Base-by-base conservation (phyloP, 1,284 basidiomycete species). In the Tausonia pullulans region DNA sequence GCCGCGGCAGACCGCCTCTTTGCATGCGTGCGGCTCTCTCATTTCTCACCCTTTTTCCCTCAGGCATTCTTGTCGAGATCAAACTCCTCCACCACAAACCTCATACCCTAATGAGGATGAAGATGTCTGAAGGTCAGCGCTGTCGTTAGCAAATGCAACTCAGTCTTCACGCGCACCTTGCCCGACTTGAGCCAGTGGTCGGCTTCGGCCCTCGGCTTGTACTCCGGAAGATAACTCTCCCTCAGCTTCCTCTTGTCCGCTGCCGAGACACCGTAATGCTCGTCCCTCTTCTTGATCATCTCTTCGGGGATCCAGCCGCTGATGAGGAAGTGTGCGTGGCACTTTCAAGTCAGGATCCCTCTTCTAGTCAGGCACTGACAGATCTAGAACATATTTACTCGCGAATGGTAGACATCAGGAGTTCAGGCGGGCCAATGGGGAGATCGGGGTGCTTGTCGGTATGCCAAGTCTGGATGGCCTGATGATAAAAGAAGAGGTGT, bases 401-500 rank as follows among this genome's bases (percentile, higher is more conserved):
- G 40, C 43, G 13, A 3, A 14, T 79, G 68, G 77, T 79, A 7
- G 77, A 72, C 75, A 80, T 77, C 81, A 81, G 80, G 56, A 82
- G 73, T 61, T 76, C 72, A 2, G 80, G 80, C 3, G 76, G 80
- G 13, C 81, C 81, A 46, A 83, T 72, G 2, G 81, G 81, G 3
- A 83, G 69, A 48, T 81, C 76, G 0, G 81, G 78, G 61, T 76
- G 62, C 13, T 72, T 71, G 68, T 82, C 81, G 65, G 69, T 70
- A 57, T 69, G 67, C 73, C 74, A 73, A 45, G 66, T 63, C 54
- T 66, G 68, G 52, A 67, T 55, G 40, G 13, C 8, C 9, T 14
- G 11, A 52, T 27, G 14, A 27, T n/a, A 14, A 39, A 53, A 43
- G 51, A 60, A 43, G 59, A 55, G 40, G 14, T 62, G 39, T 54